Conservation (phyloP, 2,329 filamentous ascomycete genomes). For the Phaeosphaeria sp. region DNA sequence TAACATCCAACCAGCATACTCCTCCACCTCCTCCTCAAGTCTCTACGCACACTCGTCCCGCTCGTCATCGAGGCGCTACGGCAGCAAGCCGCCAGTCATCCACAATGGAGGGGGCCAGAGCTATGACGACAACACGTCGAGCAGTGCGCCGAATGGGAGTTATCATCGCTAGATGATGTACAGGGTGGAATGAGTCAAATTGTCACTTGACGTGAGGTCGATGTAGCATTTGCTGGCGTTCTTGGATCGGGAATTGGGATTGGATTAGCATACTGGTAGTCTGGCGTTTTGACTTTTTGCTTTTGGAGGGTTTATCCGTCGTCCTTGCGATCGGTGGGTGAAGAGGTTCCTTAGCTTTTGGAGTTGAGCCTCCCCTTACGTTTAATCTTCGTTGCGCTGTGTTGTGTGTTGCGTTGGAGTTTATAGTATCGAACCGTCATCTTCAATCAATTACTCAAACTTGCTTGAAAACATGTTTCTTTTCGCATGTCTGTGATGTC, state of each 20-base stretch:
- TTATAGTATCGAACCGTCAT: not conserved
- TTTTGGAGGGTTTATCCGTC: not conserved
- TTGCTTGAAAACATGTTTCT: not conserved
- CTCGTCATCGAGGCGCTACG: constrained; percentile 35
- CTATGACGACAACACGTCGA: constrained; percentile 38
- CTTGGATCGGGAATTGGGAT: too few relatives aligned
- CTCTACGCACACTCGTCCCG: constrained; percentile 31
- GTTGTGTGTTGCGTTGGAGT: not conserved
- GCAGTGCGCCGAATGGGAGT: constrained; percentile 33
- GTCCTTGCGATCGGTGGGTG: not conserved
- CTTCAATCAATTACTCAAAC: not conserved
- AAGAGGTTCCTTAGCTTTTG: not conserved
- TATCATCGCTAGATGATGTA: constrained; percentile 32
- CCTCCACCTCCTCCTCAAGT: constrained; percentile 27
- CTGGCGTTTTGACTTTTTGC: not conserved
- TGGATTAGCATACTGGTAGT: not conserved
- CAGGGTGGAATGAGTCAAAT: not conserved
- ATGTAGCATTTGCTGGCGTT: not conserved
- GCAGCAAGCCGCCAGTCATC: constrained; percentile 37
- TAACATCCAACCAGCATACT: constrained; percentile 21
- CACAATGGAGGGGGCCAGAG: constrained; percentile 39
- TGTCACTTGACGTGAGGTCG: not conserved
- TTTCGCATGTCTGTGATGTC: not conserved
- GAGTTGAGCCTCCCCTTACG: constrained; percentile 4
- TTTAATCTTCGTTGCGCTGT: not conserved